These are phyloP conservation scores for Craspedostauros australis DNA, from an alignment of 108 stramenopile genomes.

Conservation along the genomic window DNA sequence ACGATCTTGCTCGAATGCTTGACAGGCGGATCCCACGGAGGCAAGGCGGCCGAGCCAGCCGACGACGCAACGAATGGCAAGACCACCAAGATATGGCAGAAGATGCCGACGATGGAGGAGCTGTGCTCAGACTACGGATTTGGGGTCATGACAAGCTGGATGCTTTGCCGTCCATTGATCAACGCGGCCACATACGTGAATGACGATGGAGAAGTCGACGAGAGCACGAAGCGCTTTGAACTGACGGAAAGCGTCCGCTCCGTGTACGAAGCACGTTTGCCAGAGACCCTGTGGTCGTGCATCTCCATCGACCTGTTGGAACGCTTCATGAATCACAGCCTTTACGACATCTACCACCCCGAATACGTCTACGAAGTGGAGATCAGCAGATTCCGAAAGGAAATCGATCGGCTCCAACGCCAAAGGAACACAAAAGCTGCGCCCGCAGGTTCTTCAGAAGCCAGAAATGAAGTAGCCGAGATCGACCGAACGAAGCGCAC, in stretches of 20 bases:
- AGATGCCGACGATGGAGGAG: slow-evolving; percentile 51
- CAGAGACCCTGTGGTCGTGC: slow-evolving; percentile 38
- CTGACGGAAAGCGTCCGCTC: slow-evolving; percentile 7
- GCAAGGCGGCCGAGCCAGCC: slow-evolving; percentile 2
- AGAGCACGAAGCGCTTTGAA: not conserved
- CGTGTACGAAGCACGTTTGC: slow-evolving; percentile 15
- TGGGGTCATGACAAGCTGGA: slow-evolving; percentile 62
- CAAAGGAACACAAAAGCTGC: slow-evolving; percentile 34
- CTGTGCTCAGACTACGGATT: slow-evolving; percentile 44
- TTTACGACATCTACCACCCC: slow-evolving; percentile 78
- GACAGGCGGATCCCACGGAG: slow-evolving; percentile 31
- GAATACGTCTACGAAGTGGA: slow-evolving; percentile 56
- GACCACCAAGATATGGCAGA: slow-evolving; percentile 43
- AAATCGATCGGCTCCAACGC: slow-evolving; percentile 45
- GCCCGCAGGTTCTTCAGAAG: slow-evolving; percentile 18
- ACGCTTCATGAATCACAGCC: slow-evolving; percentile 51
- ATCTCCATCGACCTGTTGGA: slow-evolving; percentile 58
- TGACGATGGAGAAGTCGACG: slow-evolving; percentile 3
- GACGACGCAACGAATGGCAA: slow-evolving; percentile 7
- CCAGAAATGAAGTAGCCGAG: slow-evolving; percentile 31
- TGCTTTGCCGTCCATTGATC: slow-evolving; percentile 57
- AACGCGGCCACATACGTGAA: slow-evolving; percentile 33
- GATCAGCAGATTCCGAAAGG: slow-evolving; percentile 56
- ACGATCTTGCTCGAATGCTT: slow-evolving; percentile 74
- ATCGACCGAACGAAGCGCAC: slow-evolving; percentile 41